Base-by-base conservation (phyloP, 2,329 filamentous ascomycete genomes). In the Scedosporium minutisporum region DNA sequence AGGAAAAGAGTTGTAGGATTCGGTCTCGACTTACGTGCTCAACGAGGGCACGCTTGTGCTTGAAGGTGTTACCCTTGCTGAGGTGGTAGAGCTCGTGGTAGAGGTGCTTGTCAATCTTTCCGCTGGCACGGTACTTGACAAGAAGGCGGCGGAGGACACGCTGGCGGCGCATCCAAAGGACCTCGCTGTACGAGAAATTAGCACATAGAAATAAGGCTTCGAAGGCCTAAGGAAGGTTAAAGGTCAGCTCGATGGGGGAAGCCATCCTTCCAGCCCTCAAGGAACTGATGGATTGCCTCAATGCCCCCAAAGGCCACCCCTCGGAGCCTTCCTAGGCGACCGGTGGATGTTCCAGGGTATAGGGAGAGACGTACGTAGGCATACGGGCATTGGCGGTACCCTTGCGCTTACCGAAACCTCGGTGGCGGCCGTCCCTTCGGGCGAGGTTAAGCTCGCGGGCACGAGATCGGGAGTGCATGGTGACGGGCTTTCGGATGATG, bases 61-160 rank as follows among this genome's bases (percentile, higher is more conserved):
- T 99, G 90, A 99, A 99, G 80, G 95, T 93, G 89, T 99, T 99
- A 96, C 95, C 96, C 93, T 99, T 99, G 89, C 90, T 95, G 79
- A 96, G 85, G 82, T 97, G 95, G 88, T 99, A 99, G 72, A 99
- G 91, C 85, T 97, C 93, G 88, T 99, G 95, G 88, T 99, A 99
- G 67, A 99, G 92, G 87, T 99, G 95, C 89, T 99, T 99, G 86
- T 99, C 95, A 80, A 99, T 99, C 90, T 99, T 99, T 82, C 96
- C 96, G 76, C 90, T 90, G 80, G 93, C 93, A 82, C 95, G 95
- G 87, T 99, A 99, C 87, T 97, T 97, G 86, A 97, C 95, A 72
- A 99, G 86, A 67, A 99, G 90, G 79, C 95, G 95, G 79, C 95
- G 93, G 82, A 99, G 93, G 79, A 99, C 93, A 83, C 96, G 92